Conservation (phyloP, 1,284 basidiomycete genomes). For the Sporisorium sorghi region DNA sequence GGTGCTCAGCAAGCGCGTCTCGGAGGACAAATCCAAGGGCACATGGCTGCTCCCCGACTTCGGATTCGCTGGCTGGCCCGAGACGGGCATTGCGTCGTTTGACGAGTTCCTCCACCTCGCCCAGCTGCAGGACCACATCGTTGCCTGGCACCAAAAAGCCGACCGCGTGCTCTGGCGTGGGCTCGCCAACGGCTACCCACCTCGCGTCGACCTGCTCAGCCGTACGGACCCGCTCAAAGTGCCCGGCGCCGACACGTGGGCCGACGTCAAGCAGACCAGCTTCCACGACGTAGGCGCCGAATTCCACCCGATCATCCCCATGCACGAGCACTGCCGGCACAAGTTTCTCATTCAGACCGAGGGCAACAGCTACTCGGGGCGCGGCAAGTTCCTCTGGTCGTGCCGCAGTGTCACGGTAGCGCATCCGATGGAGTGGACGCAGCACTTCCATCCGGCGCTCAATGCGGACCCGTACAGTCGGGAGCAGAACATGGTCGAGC, state of each 20-base stretch:
- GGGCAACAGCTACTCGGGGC: slow-evolving; percentile 58
- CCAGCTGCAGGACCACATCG: slow-evolving; percentile 27
- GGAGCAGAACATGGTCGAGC: slow-evolving; percentile 47
- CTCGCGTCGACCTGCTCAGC: slow-evolving; percentile 39
- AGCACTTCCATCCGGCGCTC: slow-evolving; percentile 62
- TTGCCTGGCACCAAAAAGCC: slow-evolving; percentile 44
- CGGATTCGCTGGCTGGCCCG: slow-evolving; percentile 59
- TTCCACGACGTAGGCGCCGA: slow-evolving; percentile 49
- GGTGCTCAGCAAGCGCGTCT: slow-evolving; percentile 39
- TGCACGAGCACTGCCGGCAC: slow-evolving; percentile 52
- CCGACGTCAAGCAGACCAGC: slow-evolving; percentile 53
- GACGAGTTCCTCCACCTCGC: slow-evolving; percentile 47
- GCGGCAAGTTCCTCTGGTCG: slow-evolving; percentile 51
- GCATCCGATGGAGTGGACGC: slow-evolving; percentile 59
- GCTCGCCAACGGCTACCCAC: slow-evolving; percentile 45
- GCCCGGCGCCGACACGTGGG: slow-evolving; percentile 30
- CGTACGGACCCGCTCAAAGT: slow-evolving; percentile 27
- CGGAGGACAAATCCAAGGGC: slow-evolving; percentile 21
- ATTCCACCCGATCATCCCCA: slow-evolving; percentile 40
- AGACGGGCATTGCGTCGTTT: slow-evolving; percentile 49
- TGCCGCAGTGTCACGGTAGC: slow-evolving; percentile 50
- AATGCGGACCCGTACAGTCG: slow-evolving; percentile 19
- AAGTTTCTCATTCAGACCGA: slow-evolving; percentile 59
- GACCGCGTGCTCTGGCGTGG: slow-evolving; percentile 48
- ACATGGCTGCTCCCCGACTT: slow-evolving; percentile 57